phyloP scores from a whole-genome alignment of 2,329 filamentous ascomycete genomes.

The Apiospora malaysiana region DNA sequence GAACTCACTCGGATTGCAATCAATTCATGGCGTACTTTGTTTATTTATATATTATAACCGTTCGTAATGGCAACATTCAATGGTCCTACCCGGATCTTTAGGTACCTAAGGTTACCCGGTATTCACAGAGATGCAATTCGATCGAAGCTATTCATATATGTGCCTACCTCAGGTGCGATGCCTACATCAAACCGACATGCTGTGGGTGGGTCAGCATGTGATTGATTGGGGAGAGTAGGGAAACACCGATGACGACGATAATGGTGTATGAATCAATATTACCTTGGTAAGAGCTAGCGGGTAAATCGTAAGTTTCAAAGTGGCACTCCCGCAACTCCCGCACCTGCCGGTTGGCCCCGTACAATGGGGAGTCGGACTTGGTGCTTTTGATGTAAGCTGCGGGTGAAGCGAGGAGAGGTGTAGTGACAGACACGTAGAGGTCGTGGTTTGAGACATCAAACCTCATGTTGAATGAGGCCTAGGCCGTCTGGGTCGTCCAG shows the following conservation, averaged over 20 bases:
- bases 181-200: neutral
- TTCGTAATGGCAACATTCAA: neutral
- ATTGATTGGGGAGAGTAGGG: neutral
- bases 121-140: neutral
- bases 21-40: neutral
- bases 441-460: neutral
- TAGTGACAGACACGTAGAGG: neutral
- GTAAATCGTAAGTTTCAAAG: neutral
- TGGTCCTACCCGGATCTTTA: neutral
- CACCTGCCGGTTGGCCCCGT: constrained; percentile 4
- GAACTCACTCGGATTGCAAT: neutral
- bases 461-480: constrained; percentile 5
- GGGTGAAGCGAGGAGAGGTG: constrained; percentile 1
- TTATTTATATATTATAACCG: neutral
- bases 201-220: constrained; percentile 4
- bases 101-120: too few species aligned
- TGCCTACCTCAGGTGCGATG: neutral
- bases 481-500: neutral
- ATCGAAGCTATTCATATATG: neutral
- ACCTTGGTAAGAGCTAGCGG: constrained; percentile 1
- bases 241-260: neutral
- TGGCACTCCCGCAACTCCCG: constrained; percentile 6
- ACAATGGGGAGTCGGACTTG: neutral
- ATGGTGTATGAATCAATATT: neutral
- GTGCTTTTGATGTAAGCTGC: neutral